Evolutionary conservation across 1,284 basidiomycete genomes (phyloP).

Genomic region (Mycena citricolor): DNA sequence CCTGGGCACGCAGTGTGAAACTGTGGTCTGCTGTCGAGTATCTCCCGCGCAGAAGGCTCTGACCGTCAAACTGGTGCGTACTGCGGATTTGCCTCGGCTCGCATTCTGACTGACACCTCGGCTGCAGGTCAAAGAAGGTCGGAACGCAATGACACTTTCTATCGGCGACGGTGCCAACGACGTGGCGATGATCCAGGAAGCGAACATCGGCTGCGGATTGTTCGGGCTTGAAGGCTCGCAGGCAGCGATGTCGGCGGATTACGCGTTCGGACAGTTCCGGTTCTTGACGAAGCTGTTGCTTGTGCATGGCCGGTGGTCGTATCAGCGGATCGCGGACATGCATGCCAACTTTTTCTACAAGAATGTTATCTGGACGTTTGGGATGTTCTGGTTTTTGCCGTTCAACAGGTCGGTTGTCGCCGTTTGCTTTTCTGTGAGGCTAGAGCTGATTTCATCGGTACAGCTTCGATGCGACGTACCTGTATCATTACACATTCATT

Average conservation of each 20-base stretch:
- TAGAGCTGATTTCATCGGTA: slow-evolving; percentile 15
- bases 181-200: slow-evolving; percentile 98
- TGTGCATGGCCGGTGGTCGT: slow-evolving; percentile 96
- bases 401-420: slow-evolving; percentile 67
- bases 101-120: slow-evolving; percentile 7
- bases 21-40: slow-evolving; percentile 96
- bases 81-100: slow-evolving; percentile 1
- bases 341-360: slow-evolving; percentile 99
- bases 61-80: slow-evolving; percentile 84
- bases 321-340: slow-evolving; percentile 96
- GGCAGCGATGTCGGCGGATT: slow-evolving; percentile 98
- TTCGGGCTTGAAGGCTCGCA: slow-evolving; percentile 96
- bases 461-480: slow-evolving; percentile 92
- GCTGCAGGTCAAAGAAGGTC: slow-evolving; percentile 90
- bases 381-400: slow-evolving; percentile 93
- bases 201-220: slow-evolving; percentile 93
- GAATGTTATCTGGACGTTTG: slow-evolving; percentile 90
- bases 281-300: slow-evolving; percentile 91
- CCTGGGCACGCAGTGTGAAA: slow-evolving; percentile 93
- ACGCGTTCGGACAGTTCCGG: slow-evolving; percentile 96
- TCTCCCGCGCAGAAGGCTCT: slow-evolving; percentile 96
- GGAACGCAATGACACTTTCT: slow-evolving; percentile 93
- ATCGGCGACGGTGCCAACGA: slow-evolving; percentile 98
- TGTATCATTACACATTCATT: slow-evolving; percentile 95
- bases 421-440: slow-evolving; percentile 4